Conservation (phyloP, 2,329 filamentous ascomycete species). For the Fonsecaea monophora region DNA sequence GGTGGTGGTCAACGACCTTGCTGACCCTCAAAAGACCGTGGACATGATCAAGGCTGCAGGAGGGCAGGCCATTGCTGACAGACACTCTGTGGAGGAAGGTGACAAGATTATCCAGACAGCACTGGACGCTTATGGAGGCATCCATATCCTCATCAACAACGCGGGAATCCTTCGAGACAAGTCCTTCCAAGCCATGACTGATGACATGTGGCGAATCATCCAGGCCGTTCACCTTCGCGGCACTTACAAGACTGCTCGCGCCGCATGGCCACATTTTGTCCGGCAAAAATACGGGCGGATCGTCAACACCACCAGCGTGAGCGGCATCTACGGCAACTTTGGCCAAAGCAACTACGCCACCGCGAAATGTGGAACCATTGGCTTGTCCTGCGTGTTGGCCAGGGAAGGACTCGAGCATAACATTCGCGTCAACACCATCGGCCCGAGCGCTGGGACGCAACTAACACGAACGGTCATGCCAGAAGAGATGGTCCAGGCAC, state of each 20-base stretch:
- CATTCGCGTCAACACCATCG: constrained; percentile 96
- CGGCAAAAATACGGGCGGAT: constrained; percentile 98
- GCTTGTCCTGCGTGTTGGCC: constrained; percentile 89
- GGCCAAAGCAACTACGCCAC: constrained; percentile 97
- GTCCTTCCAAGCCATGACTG: constrained; percentile 44
- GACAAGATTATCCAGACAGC: constrained; percentile 47
- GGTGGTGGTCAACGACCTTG: constrained; percentile 92
- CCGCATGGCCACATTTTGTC: constrained; percentile 94
- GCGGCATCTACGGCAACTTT: constrained; percentile 98
- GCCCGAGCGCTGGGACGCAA: constrained; percentile 91
- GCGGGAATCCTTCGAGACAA: constrained; percentile 40
- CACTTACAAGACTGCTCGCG: constrained; percentile 95
- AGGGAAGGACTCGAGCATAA: constrained; percentile 95
- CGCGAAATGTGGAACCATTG: constrained; percentile 88
- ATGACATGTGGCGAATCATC: constrained; percentile 47
- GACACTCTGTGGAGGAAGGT: constrained; percentile 65
- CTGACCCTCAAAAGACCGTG: constrained; percentile 66
- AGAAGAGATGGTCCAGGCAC: constrained; percentile 96
- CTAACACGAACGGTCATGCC: constrained; percentile 95
- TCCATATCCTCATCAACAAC: constrained; percentile 51
- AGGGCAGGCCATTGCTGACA: not conserved
- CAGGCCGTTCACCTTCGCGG: constrained; percentile 51
- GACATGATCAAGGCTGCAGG: not conserved
- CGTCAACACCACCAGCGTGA: constrained; percentile 94
- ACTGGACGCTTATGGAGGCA: constrained; percentile 44